These are phyloP conservation scores for Colletotrichum sp. DNA, from an alignment of 2,329 filamentous ascomycete species.

Conservation along the genomic window DNA sequence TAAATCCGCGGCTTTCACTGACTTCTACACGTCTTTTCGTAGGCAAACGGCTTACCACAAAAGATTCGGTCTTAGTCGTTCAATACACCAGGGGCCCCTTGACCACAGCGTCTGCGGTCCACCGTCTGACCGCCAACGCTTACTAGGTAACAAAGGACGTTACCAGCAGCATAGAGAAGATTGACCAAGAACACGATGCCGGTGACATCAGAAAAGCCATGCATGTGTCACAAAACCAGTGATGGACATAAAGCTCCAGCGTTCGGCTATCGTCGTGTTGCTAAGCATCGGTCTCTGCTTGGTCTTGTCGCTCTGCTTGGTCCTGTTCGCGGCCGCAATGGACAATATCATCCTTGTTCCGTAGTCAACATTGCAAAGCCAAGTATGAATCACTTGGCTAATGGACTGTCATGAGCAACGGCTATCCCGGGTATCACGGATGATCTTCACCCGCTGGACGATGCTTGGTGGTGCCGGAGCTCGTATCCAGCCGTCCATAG, in stretches of 20 bases:
- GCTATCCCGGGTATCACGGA: conserved; percentile 19
- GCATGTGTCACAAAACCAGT: background rate
- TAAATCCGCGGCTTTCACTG: background rate
- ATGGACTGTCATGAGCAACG: conserved; percentile 27
- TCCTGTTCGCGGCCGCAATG: background rate
- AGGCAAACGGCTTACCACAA: background rate
- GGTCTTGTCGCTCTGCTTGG: background rate
- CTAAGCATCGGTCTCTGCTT: background rate
- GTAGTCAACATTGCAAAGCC: background rate
- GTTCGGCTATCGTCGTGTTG: background rate
- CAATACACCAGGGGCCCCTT: no score
- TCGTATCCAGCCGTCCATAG: background rate
- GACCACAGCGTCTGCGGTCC: no score
- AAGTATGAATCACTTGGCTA: background rate
- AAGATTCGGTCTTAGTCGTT: background rate
- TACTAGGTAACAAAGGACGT: background rate
- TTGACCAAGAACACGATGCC: background rate
- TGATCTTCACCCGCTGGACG: conserved; percentile 19
- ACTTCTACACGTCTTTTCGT: background rate
- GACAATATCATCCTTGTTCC: background rate
- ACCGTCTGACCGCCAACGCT: no score
- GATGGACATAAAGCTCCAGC: background rate
- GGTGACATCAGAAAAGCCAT: background rate
- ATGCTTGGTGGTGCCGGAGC: conserved; percentile 5
- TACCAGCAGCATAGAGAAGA: background rate